Percentiles rank a stretch among this genome's conserved stretches.
phyloP scores from a whole-genome alignment of 176 grass and related monocot genomes.

The Aegilops sharonensis region DNA sequence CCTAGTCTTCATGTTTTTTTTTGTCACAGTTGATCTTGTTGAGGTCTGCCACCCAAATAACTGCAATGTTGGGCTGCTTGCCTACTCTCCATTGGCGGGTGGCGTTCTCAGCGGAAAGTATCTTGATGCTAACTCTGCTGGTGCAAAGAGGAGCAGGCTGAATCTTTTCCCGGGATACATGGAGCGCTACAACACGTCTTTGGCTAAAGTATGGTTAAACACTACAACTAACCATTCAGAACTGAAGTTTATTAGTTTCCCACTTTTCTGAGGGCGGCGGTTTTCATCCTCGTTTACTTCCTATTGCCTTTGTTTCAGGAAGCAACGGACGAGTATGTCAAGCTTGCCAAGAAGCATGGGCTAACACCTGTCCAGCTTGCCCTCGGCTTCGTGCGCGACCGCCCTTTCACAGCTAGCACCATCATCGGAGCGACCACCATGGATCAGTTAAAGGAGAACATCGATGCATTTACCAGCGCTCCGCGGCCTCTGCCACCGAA shows the following conservation, averaged over 20 bases:
- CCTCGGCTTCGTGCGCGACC: conserved; percentile 73
- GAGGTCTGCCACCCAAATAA: conserved; percentile 94
- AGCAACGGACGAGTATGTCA: conserved; percentile 59
- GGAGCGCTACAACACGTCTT: conserved; percentile 73
- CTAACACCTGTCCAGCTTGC: conserved; percentile 78
- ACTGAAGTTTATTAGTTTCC: background rate
- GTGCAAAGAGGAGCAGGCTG: conserved; percentile 58
- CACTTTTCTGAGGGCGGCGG: background rate
- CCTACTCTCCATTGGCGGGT: conserved; percentile 82
- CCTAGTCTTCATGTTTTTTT: background rate
- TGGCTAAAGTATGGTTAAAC: conserved; percentile 69
- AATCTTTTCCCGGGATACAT: conserved; percentile 92
- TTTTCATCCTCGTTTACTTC: background rate
- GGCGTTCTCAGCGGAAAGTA: conserved; percentile 93
- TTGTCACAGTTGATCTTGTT: conserved; percentile 80
- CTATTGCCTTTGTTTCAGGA: conserved; percentile 35
- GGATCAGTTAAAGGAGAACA: conserved; percentile 83
- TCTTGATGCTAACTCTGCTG: conserved; percentile 46
- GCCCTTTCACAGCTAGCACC: conserved; percentile 64
- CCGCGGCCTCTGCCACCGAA: conserved; percentile 57
- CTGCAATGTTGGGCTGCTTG: conserved; percentile 80
- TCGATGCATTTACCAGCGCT: conserved; percentile 53
- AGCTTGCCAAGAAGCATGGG: conserved; percentile 71
- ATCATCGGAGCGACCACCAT: conserved; percentile 87
- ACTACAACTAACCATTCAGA: background rate